Evolutionary conservation across 345 rosid species (phyloP), one percentile per base, ranked within the genome.

Genomic region (Stellera chamaejasme): DNA sequence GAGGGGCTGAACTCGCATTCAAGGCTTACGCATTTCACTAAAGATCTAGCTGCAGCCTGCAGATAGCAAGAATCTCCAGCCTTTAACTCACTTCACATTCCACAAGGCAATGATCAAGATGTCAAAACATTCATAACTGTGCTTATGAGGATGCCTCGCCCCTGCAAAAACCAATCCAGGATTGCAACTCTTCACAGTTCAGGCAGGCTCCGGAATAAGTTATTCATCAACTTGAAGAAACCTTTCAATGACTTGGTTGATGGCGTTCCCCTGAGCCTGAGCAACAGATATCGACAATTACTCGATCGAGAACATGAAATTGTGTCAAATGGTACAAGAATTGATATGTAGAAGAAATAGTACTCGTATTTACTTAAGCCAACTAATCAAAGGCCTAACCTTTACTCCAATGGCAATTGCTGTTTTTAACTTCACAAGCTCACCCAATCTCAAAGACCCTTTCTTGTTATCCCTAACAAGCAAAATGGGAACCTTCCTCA

Each of bases 391-490:
- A 8, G 9, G 9, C 51, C 52, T 16, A 26, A 62, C 59, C 66
- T 62, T 62, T 7, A 62, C 53, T 8, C 54, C 54, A 15, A 81
- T 45, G 2, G 80, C 84, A 42, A 79, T 56, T 0, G 85, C 76
- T 10, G 87, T 79, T 69, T 77, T 81, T 4, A 79, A 69, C 48
- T 68, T 77, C 47, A 80, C 77, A 13, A 84, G 75, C 52, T 79
- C 81, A 16, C 87, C 84, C 43, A 79, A 66, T 62, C 83, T 69
- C 52, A 72, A 62, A 39, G 91, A 81, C n/a, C 83, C 62, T 36
- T 11, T 26, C 27, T 58, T 59, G 5, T 28, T 32, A 59, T 47
- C 62, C 55, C 61, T 77, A 58, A 82, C 71, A 43, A 72, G 50
- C 43, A 79, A 68, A 53, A 82, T 39, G 0, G 84, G 81, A 14